A percentile compares a stretch with the other conserved stretches of the same genome.
Conservation (phyloP, 164 flowering plant species). For the Sedum album region DNA sequence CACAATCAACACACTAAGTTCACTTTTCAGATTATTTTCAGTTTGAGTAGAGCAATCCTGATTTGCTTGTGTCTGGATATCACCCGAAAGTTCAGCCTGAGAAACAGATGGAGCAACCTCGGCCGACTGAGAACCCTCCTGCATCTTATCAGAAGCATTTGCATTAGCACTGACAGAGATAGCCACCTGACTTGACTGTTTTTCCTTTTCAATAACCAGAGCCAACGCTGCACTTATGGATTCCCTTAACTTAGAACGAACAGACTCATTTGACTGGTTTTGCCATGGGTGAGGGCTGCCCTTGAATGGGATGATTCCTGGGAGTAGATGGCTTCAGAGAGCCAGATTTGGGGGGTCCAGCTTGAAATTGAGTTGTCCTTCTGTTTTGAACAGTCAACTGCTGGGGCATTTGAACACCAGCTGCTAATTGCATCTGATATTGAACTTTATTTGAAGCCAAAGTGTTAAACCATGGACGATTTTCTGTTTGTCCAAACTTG, state of each 20-base stretch:
- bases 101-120: background rate
- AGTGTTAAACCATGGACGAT: constrained; percentile 35
- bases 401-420: constrained; percentile 14
- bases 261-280: constrained; percentile 50
- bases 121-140: background rate
- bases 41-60: constrained; percentile 17
- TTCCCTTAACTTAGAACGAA: constrained; percentile 83
- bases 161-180: background rate
- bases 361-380: constrained; percentile 21
- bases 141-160: constrained; percentile 11
- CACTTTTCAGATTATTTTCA: constrained; percentile 15
- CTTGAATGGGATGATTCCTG: constrained; percentile 27
- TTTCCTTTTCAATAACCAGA: constrained; percentile 37
- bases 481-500: constrained; percentile 28
- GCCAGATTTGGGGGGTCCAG: constrained; percentile 20
- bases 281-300: constrained; percentile 33
- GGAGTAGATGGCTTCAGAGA: constrained; percentile 15
- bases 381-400: constrained; percentile 17
- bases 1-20: constrained; percentile 16
- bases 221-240: constrained; percentile 67
- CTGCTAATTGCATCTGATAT: constrained; percentile 15
- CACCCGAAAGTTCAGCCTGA: background rate
- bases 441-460: constrained; percentile 16
- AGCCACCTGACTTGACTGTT: background rate
- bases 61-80: constrained; percentile 14